phyloP scores from a whole-genome alignment of 768 basidiomycete species.

The Paxillus rubicundulus region DNA sequence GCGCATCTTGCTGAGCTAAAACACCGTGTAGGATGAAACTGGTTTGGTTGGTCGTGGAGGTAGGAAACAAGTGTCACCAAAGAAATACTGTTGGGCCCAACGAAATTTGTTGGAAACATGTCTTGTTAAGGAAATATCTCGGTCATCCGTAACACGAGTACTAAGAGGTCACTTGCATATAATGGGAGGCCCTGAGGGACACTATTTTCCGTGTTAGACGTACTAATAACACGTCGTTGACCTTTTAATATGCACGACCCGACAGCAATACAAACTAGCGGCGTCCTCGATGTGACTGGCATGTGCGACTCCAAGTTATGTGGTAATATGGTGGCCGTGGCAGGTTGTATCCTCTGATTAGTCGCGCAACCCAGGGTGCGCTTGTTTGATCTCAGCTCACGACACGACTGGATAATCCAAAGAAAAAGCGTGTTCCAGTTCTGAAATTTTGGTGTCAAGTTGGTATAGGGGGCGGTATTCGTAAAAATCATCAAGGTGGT shows the following conservation, averaged over 20 bases:
- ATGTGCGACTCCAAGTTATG: no score
- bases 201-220: no score
- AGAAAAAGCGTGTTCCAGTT: constrained; percentile 11
- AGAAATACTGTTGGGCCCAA: not conserved
- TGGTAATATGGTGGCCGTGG: no score
- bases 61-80: constrained; percentile 10
- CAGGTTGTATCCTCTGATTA: no score
- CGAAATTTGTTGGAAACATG: constrained; percentile 20
- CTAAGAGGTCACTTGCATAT: no score
- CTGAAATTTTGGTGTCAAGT: constrained; percentile 16
- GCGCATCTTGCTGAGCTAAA: constrained; percentile 52
- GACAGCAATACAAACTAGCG: no score
- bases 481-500: constrained; percentile 34
- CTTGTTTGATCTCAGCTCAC: not conserved
- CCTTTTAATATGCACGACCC: no score
- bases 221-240: no score
- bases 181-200: no score
- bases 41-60: constrained; percentile 13
- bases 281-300: no score
- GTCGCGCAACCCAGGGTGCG: no score
- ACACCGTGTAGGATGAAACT: constrained; percentile 11
- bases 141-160: not conserved
- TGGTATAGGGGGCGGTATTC: constrained; percentile 32
- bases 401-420: not conserved
- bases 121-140: constrained; percentile 28